These are phyloP conservation scores for Diaporthe aspalathi DNA, from an alignment of 2,329 filamentous ascomycete species.

Conservation along the genomic window DNA sequence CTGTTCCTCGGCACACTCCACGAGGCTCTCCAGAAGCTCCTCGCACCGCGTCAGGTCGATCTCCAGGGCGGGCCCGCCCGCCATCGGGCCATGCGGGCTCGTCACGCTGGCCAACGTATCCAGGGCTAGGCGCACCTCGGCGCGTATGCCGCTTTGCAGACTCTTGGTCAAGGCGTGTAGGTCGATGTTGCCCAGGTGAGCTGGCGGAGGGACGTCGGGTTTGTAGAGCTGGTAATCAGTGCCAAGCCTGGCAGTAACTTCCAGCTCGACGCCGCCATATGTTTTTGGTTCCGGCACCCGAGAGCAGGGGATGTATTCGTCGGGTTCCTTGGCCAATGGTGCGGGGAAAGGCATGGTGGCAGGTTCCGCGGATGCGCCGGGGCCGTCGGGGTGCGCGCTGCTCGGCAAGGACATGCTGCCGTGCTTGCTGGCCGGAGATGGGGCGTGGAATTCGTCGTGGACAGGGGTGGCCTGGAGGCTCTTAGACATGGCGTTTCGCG, in stretches of 20 bases:
- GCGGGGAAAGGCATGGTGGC: conserved; percentile 46
- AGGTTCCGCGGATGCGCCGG: conserved; percentile 42
- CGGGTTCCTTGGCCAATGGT: conserved; percentile 57
- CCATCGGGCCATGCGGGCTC: conserved; percentile 66
- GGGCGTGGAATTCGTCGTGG: conserved; percentile 55
- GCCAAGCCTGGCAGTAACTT: conserved; percentile 72
- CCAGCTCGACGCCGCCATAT: conserved; percentile 76
- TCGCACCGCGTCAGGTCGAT: conserved; percentile 80
- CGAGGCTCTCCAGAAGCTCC: conserved; percentile 85
- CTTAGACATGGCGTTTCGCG: conserved; percentile 63
- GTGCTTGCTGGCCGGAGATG: conserved; percentile 58
- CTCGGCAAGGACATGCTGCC: conserved; percentile 57
- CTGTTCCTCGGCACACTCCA: conserved; percentile 93
- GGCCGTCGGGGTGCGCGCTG: conserved; percentile 47
- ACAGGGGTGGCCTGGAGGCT: conserved; percentile 59
- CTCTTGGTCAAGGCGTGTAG: conserved; percentile 90
- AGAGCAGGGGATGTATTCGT: conserved; percentile 67
- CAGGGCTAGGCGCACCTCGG: conserved; percentile 88
- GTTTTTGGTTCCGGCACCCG: conserved; percentile 46
- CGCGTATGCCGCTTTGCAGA: conserved; percentile 88
- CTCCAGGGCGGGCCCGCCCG: conserved; percentile 61
- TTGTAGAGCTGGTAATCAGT: conserved; percentile 75
- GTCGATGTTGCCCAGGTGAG: conserved; percentile 88
- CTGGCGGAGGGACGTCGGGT: conserved; percentile 78
- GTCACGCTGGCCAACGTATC: conserved; percentile 81